Conservation (phyloP, 2,329 filamentous ascomycete species). For the Pyrenochaeta sp. region DNA sequence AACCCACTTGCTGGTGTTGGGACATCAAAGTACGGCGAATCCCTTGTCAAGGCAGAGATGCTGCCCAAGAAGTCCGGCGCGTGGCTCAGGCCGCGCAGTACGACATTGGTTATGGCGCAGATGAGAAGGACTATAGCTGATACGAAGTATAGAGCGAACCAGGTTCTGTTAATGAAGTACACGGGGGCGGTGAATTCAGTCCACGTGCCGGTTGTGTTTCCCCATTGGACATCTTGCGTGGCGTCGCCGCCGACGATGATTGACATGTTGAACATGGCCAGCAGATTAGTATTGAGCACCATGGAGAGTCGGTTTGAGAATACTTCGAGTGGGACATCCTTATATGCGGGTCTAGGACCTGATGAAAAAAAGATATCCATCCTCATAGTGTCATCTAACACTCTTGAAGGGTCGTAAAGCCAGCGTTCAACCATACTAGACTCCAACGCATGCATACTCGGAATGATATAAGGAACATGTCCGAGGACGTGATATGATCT, state of each 20-base stretch:
- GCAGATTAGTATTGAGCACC: constrained; percentile 17
- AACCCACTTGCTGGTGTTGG: constrained; percentile 6
- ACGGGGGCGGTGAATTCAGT: neutral
- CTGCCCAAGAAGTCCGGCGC: constrained; percentile 17
- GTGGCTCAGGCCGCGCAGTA: constrained; percentile 4
- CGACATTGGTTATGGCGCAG: constrained; percentile 11
- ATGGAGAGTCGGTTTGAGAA: constrained; percentile 11
- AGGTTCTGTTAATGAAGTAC: neutral
- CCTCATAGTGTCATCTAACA: neutral
- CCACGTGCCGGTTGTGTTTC: neutral
- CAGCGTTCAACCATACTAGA: neutral
- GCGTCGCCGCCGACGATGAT: constrained; percentile 5
- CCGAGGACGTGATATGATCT: neutral
- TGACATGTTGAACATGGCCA: neutral
- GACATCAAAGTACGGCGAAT: constrained; percentile 12
- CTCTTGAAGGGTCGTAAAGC: neutral
- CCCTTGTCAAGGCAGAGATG: constrained; percentile 12
- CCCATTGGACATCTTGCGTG: neutral
- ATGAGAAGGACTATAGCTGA: constrained; percentile 1
- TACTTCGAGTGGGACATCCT: neutral
- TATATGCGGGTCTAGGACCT: too few species aligned
- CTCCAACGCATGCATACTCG: neutral
- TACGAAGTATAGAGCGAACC: constrained; percentile 4
- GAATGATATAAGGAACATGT: constrained; percentile 1
- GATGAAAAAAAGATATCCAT: too few species aligned